Conservation (phyloP, 2,329 filamentous ascomycete species). For the Nakataea oryzae region DNA sequence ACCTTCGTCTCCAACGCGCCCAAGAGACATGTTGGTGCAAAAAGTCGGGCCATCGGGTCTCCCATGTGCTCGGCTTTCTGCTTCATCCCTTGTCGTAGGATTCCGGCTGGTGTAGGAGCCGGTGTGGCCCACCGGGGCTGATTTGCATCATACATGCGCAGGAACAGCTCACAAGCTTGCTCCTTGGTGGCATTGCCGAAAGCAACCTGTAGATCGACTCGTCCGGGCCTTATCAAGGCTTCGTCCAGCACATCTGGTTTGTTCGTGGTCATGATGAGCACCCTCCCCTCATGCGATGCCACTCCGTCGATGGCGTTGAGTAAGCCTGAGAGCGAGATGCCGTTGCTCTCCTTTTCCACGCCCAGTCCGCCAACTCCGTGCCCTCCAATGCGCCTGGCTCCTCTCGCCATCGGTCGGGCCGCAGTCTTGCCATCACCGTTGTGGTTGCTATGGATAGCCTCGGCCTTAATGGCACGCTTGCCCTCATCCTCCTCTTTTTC, state of each 20-base stretch:
- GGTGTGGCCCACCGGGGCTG: conserved; percentile 1
- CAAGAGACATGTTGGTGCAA: not conserved
- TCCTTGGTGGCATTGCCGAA: conserved; percentile 39
- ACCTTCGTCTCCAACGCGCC: not conserved
- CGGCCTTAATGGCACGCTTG: no score
- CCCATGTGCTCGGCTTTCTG: not conserved
- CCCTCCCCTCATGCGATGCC: conserved; percentile 65
- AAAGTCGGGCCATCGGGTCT: no score
- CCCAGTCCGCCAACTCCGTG: conserved; percentile 28
- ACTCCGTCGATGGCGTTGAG: conserved; percentile 80
- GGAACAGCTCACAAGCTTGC: conserved; percentile 48
- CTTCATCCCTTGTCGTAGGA: not conserved
- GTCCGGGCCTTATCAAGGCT: conserved; percentile 62
- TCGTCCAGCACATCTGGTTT: conserved; percentile 62
- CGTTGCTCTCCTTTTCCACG: conserved; percentile 28
- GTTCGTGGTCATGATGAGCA: conserved; percentile 79
- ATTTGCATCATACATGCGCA: conserved; percentile 48
- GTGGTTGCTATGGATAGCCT: conserved; percentile 2
- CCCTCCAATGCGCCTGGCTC: conserved; percentile 13
- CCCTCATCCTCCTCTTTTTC: conserved; percentile 9
- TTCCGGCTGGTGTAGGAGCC: not conserved
- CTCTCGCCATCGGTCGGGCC: conserved; percentile 11
- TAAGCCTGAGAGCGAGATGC: conserved; percentile 68
- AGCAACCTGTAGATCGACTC: conserved; percentile 52
- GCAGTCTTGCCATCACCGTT: conserved; percentile 24